Conservation (phyloP, 805 yeast genomes). For the Nakazawaea ernobii region DNA sequence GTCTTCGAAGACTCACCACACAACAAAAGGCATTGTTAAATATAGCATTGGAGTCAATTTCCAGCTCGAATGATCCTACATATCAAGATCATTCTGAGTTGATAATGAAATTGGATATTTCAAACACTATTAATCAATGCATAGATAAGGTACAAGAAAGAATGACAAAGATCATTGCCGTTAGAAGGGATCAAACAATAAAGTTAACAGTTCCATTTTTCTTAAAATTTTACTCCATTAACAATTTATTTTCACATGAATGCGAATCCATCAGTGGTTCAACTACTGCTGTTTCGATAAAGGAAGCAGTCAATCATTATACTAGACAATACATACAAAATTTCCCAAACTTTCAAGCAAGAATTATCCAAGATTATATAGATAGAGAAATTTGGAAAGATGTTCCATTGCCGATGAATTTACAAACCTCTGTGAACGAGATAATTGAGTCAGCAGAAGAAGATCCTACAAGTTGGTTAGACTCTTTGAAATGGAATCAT, state of each 20-base stretch:
- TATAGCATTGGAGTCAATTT: slow-evolving; percentile 47
- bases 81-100: slow-evolving; percentile 25
- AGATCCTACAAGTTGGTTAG: slow-evolving; percentile 46
- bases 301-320: slow-evolving; percentile 64
- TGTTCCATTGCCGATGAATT: slow-evolving; percentile 39
- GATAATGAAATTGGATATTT: slow-evolving; percentile 61
- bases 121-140: slow-evolving; percentile 57
- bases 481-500: slow-evolving; percentile 23
- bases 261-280: slow-evolving; percentile 80
- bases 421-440: slow-evolving; percentile 46
- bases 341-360: slow-evolving; percentile 47
- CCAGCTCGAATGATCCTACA: slow-evolving; percentile 11
- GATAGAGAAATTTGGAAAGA: slow-evolving; percentile 82
- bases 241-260: slow-evolving; percentile 67
- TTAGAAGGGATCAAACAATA: slow-evolving; percentile 67
- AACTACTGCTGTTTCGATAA: slow-evolving; percentile 49
- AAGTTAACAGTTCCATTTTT: slow-evolving; percentile 55
- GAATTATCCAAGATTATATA: slow-evolving; percentile 39
- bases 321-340: slow-evolving; percentile 51
- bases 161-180: slow-evolving; percentile 70
- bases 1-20: slow-evolving; percentile 62
- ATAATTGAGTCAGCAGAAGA: slow-evolving; percentile 41
- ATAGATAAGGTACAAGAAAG: slow-evolving; percentile 71
- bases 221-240: slow-evolving; percentile 57
- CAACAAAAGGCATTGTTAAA: slow-evolving; percentile 81